Base-by-base conservation (phyloP, 495 filamentous ascomycete genomes). In the Clohesyomyces aquaticus region DNA sequence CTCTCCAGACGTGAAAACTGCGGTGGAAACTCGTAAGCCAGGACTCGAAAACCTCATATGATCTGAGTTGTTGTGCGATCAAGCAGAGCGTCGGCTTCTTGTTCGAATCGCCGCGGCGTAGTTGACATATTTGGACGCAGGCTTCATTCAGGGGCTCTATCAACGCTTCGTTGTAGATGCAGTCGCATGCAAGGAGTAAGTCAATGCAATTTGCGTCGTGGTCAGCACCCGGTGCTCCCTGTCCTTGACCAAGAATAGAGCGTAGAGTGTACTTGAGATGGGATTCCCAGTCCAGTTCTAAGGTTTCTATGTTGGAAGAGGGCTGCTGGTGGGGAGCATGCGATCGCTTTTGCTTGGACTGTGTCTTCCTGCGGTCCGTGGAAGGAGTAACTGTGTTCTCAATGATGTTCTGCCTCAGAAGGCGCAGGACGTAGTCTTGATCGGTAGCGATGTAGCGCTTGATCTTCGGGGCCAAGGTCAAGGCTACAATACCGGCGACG, bases 31-130 rank as follows among this genome's bases (percentile, higher is more conserved):
- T 81, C 54, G 76, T 77, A 49, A 96, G 74, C 91, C 91, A 98
- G 18, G 76, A 74, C 71, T 95, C 89, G 69, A 97, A 96, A 0
- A 98, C 90, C 25, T 89, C 87, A 4, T 88, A 82, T 10, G 89
- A 87, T 23, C 94, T 82, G 48, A 96, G 83, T 72, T 97, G 93
- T 77, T 96, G 91, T 19, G 87, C 91, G 43, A 96, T 79, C 19
- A 97, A 76, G 67, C 87, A 91, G 1, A 90, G 47, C 9, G 88
- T 86, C 12, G 83, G 83, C 9, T 63, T 63, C 21, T 48, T 28
- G 26, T 32, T 26, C 1, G 60, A 19, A 0, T 58, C 38, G 26
- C 64, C 61, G 14, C 75, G 70, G 19, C 85, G 74, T 1, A 93
- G 72, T 19, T 76, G 74, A 76, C 93, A 96, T 25, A 85, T 78